Evolutionary conservation across 768 basidiomycete genomes (phyloP), one percentile per base, ranked within the genome.

Genomic region (Suillus americanus): DNA sequence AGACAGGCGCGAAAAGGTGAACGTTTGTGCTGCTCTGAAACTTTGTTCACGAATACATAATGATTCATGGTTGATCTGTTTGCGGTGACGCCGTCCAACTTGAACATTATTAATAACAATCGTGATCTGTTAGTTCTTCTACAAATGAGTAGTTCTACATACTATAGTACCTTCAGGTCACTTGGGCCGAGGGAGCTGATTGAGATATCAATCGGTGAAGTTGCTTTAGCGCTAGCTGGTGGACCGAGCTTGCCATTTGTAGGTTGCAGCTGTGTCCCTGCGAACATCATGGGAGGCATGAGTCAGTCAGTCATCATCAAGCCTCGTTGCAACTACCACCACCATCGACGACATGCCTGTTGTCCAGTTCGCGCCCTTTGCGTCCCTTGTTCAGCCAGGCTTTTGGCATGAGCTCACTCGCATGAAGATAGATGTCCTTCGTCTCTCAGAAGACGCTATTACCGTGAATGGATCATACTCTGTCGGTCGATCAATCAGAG

Each of bases 401-500:
- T 95, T 99, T 76, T 99, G 96, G 95, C 92, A 97, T 68, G 86
- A 89, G 60, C 89, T 99, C 46, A 92, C 93, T 2, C 79, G 84
- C 35, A 78, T 95, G 78, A 99, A 99, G 83, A 88, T 99, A 71
- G 94, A 98, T 74, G 88, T 92, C 16, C 86, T 96, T 48, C 87
- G 87, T 66, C 85, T 99, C 30, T 90, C 90, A 3, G 91, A 96
- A 66, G 86, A 85, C 3, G 81, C 87, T 0, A 70, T 94, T 10
- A 76, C 88, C 1, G 77, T 97, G 55, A 70, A 75, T 3, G 96
- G 84, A 2, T 84, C 86, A 4, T 94, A 97, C 70, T 76, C 89
- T 0, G 78, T 87, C 25, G 95, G 92, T 3, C 80, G 89, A 64
- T 82, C 86, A 16, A 82, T 96, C 64, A 82, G 79, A 61, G 96